Evolutionary conservation across 2,329 filamentous ascomycete species (phyloP), one percentile per base, ranked within the genome.

Genomic region (Arthrobotrys musiformis): DNA sequence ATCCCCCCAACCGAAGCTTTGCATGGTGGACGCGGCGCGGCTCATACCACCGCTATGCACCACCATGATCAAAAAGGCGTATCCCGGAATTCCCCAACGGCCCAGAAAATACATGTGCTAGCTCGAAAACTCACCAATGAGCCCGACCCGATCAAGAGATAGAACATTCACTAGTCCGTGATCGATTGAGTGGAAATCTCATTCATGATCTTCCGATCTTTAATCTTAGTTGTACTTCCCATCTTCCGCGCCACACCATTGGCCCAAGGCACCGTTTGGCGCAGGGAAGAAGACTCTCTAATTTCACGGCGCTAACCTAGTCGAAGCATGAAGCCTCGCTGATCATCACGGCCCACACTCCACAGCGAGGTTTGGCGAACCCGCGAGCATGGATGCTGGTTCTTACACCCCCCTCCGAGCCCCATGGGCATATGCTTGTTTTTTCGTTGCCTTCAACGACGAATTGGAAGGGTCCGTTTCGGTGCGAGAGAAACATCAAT

Each of bases 261-360:
- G 70, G 70, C 58, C 63, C 70, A 58, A 40, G 60, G 44, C 50
- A 26, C 69, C 60, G 61, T 67, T n/a, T 61, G 54, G 50, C 61
- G 69, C 61, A 67, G 69, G 69, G 69, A 73, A 66, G 33, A 73
- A 42, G 60, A 56, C 62, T 67, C 70, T 66, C 61, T 70, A 74
- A 72, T 74, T 67, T 74, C 70, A 40, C 37, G 40, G 58, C 72
- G 64, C 72, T 70, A 76, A 52, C 26, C 72, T 58, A n/a, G 24
- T 64, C 63, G 44, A 17, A 76, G 63, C 56, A 63, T 76, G 72
- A 76, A 67, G 48, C 28, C 44, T 56, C 30, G 70, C 15, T 44
- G 52, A 70, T 70, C 64, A 30, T 48, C 68, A 52, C 50, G 60
- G 62, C 48, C 63, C 52, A 33, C 70, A 48, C 62, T 48, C 52